phyloP scores from a whole-genome alignment of 176 grass and related monocot genomes.

The Oryza australiensis region DNA sequence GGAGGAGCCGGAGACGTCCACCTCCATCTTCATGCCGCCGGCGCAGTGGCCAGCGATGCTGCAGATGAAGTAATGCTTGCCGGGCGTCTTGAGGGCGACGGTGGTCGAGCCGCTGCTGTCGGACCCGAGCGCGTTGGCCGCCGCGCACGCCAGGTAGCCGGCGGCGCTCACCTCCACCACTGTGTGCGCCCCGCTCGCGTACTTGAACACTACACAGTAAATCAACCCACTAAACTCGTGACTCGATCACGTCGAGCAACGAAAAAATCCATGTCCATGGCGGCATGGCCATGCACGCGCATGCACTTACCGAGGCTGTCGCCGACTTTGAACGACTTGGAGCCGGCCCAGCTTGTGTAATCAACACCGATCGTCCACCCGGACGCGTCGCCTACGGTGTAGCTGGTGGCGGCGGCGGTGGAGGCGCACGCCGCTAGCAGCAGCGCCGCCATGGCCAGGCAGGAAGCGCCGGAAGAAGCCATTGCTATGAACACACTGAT shows the following conservation, averaged over 20 bases:
- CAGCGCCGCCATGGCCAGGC: conserved; percentile 34
- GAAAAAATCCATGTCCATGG: not conserved
- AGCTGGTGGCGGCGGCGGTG: conserved; percentile 44
- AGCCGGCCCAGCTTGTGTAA: conserved; percentile 65
- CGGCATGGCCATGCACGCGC: not conserved
- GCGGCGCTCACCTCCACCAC: conserved; percentile 66
- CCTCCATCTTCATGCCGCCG: conserved; percentile 76
- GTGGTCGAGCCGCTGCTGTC: conserved; percentile 69
- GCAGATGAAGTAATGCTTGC: conserved; percentile 86
- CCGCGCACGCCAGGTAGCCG: conserved; percentile 72
- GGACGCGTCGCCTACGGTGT: conserved; percentile 74
- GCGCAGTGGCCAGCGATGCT: conserved; percentile 65
- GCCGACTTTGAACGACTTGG: conserved; percentile 54
- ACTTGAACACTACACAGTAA: conserved; percentile 58
- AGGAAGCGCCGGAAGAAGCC: conserved; percentile 25
- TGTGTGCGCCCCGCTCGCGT: conserved; percentile 55
- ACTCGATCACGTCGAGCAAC: not conserved
- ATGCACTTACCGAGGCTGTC: conserved; percentile 58
- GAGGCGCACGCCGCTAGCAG: conserved; percentile 43
- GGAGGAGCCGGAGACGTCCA: conserved; percentile 48
- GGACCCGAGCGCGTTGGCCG: conserved; percentile 46
- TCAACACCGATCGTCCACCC: conserved; percentile 73
- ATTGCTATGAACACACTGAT: conserved; percentile 10
- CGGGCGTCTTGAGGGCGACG: conserved; percentile 55
- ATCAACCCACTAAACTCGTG: not conserved